Evolutionary conservation across 352 stramenopile species (phyloP).

Genomic region (Halophytophthora polymorphica): DNA sequence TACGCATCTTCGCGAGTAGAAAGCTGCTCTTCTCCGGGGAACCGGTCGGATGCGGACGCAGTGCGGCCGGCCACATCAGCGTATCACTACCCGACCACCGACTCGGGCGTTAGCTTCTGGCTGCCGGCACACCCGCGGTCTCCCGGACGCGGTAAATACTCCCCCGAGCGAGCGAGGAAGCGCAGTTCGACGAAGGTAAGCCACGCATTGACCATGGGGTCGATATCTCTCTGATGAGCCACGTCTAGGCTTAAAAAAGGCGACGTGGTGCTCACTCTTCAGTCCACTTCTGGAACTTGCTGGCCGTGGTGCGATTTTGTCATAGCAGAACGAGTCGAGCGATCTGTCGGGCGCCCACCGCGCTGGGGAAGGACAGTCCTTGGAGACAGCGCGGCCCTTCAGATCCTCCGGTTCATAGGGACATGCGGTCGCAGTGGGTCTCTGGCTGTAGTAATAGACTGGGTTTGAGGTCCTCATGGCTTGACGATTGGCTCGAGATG

Average conservation of each 20-base stretch:
- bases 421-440: no score
- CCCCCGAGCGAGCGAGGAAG: constrained; percentile 8
- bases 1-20: constrained; percentile 12
- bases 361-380: neutral
- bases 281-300: no score
- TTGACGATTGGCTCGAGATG: constrained; percentile 11
- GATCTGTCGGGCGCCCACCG: neutral
- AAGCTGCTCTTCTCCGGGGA: constrained; percentile 12
- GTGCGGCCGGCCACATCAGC: constrained; percentile 1
- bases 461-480: neutral
- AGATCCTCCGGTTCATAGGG: neutral
- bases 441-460: neutral
- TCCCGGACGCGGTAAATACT: constrained; percentile 2
- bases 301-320: neutral
- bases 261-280: no score
- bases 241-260: no score
- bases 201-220: neutral
- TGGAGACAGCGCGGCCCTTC: neutral
- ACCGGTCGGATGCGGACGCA: constrained; percentile 7
- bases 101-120: constrained; percentile 14
- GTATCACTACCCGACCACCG: constrained; percentile 4
- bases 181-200: constrained; percentile 19
- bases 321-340: neutral
- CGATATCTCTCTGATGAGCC: no score
- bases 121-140: constrained; percentile 11